phyloP scores from a whole-genome alignment of 495 filamentous ascomycete species.

The Penicillium riverlandense region DNA sequence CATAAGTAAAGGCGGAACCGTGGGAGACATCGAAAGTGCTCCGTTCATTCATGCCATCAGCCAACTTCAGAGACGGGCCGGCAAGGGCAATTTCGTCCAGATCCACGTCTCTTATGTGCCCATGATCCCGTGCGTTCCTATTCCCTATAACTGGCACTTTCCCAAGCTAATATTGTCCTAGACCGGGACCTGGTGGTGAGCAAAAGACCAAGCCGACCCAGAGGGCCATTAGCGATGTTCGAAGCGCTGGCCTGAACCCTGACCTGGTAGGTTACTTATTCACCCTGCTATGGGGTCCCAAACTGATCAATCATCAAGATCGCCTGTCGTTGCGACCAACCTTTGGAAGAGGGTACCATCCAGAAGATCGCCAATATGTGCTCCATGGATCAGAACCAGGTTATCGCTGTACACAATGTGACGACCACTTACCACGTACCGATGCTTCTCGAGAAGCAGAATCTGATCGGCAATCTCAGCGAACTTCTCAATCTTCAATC shows the following conservation, averaged over 20 bases:
- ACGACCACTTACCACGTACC: constrained; percentile 88
- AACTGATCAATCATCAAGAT: constrained; percentile 42
- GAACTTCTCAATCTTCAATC: constrained; percentile 42
- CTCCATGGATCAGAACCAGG: constrained; percentile 71
- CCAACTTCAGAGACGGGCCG: constrained; percentile 64
- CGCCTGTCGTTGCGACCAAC: constrained; percentile 79
- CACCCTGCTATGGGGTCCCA: neutral
- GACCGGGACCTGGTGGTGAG: constrained; percentile 46
- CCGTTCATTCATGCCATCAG: constrained; percentile 85
- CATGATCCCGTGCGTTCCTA: constrained; percentile 30
- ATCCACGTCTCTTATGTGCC: constrained; percentile 82
- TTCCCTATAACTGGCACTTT: neutral
- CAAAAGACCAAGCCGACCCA: constrained; percentile 98
- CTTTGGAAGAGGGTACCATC: constrained; percentile 65
- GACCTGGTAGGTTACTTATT: constrained; percentile 51
- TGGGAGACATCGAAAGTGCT: constrained; percentile 85
- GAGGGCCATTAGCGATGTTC: constrained; percentile 72
- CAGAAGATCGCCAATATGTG: constrained; percentile 86
- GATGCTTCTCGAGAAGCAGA: constrained; percentile 75
- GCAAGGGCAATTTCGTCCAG: constrained; percentile 75
- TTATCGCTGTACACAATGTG: constrained; percentile 81
- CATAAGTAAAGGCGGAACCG: constrained; percentile 53
- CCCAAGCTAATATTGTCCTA: constrained; percentile 12
- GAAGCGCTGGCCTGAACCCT: constrained; percentile 75
- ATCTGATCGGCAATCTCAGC: constrained; percentile 55